Evolutionary conservation across 805 yeast genomes (phyloP).

Genomic region (Starmera pachycereana): DNA sequence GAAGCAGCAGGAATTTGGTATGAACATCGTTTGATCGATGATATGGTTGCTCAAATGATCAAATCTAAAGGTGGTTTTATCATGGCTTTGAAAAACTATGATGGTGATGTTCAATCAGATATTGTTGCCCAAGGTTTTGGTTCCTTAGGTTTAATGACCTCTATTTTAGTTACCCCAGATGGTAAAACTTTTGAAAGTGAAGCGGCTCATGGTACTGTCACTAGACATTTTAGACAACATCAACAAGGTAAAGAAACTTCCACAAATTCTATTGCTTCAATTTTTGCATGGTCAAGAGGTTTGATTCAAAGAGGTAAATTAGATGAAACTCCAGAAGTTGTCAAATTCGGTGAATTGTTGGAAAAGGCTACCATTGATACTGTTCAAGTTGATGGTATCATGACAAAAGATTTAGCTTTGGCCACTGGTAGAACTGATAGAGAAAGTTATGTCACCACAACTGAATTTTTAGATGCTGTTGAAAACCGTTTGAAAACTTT

Average conservation of each 20-base stretch:
- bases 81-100: slow-evolving; percentile 75
- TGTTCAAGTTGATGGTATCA: slow-evolving; percentile 62
- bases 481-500: slow-evolving; percentile 40
- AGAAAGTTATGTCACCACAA: slow-evolving; percentile 57
- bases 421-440: slow-evolving; percentile 56
- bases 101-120: slow-evolving; percentile 80
- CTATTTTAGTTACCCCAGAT: slow-evolving; percentile 74
- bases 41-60: slow-evolving; percentile 84
- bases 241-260: slow-evolving; percentile 79
- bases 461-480: slow-evolving; percentile 72
- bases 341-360: slow-evolving; percentile 51
- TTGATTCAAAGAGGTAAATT: slow-evolving; percentile 71
- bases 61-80: slow-evolving; percentile 77
- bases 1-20: slow-evolving; percentile 56
- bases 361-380: slow-evolving; percentile 65
- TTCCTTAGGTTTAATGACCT: slow-evolving; percentile 76
- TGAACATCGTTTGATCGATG: slow-evolving; percentile 77
- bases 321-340: slow-evolving; percentile 63
- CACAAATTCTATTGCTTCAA: slow-evolving; percentile 77
- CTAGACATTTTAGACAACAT: slow-evolving; percentile 76
- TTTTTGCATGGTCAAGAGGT: slow-evolving; percentile 84
- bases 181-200: slow-evolving; percentile 81
- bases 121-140: slow-evolving; percentile 86
- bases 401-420: slow-evolving; percentile 78
- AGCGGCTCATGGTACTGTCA: slow-evolving; percentile 84